phyloP scores from a whole-genome alignment of 805 yeast genomes.

The Pichia ethanolica region DNA sequence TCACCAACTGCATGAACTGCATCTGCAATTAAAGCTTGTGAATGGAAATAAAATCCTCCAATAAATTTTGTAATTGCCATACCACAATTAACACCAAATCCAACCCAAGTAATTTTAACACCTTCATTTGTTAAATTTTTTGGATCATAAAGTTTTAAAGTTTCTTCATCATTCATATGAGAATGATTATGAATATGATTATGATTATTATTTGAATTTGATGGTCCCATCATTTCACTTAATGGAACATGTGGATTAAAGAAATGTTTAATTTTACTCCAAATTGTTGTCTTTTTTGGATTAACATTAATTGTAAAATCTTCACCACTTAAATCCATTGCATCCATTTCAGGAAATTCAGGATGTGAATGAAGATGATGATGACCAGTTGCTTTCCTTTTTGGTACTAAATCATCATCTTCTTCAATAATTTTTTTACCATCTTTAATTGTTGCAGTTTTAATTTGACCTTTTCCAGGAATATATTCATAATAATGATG shows the following conservation, averaged over 20 bases:
- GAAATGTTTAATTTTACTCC: conserved; percentile 27
- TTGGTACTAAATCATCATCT: conserved; percentile 3
- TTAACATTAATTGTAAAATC: conserved; percentile 21
- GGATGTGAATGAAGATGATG: conserved; percentile 26
- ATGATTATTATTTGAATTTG: conserved; percentile 8
- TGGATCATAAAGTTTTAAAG: conserved; percentile 37
- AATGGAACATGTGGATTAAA: conserved; percentile 31
- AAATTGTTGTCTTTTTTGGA: conserved; percentile 15
- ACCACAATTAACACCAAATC: conserved; percentile 72
- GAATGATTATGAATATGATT: conserved; percentile 28
- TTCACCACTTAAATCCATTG: conserved; percentile 24
- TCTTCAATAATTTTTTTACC: conserved; percentile 5
- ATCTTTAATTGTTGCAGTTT: conserved; percentile 7
- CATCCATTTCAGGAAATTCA: conserved; percentile 22
- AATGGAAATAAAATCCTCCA: conserved; percentile 90
- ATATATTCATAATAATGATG: conserved; percentile 15
- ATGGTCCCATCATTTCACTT: conserved; percentile 17
- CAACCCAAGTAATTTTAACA: conserved; percentile 88
- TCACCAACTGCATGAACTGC: conserved; percentile 91
- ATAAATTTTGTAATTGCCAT: conserved; percentile 82
- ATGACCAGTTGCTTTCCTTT: conserved; percentile 12
- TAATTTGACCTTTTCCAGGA: conserved; percentile 4
- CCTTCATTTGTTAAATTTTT: conserved; percentile 65
- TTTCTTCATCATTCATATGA: conserved; percentile 34
- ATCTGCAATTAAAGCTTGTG: conserved; percentile 91